phyloP scores from a whole-genome alignment of 768 basidiomycete species.

The Mycena floridula region DNA sequence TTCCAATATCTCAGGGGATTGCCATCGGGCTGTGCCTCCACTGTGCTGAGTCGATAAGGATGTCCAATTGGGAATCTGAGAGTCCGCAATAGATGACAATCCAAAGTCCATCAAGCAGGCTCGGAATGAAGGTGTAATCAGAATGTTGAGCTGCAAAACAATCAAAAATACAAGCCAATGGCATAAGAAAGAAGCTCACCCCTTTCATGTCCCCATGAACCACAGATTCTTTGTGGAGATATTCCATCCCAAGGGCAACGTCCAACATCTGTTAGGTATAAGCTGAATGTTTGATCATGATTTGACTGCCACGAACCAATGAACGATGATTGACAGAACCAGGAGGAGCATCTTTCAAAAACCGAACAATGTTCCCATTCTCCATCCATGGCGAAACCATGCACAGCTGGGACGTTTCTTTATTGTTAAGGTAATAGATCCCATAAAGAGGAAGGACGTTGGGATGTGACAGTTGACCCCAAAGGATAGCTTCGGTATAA shows the following conservation, averaged over 20 bases:
- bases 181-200: conserved; percentile 4
- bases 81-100: conserved; percentile 1
- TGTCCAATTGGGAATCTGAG: neutral
- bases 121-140: neutral
- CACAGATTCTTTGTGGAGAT: conserved; percentile 9
- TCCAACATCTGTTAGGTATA: conserved; percentile 5
- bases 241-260: conserved; percentile 7
- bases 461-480: conserved; percentile 14
- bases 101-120: conserved; percentile 7
- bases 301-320: conserved; percentile 1
- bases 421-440: conserved; percentile 7
- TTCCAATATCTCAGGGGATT: neutral
- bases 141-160: conserved; percentile 1
- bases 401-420: conserved; percentile 9
- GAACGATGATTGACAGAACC: neutral
- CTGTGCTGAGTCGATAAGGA: neutral
- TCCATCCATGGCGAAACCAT: conserved; percentile 2
- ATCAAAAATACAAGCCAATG: neutral
- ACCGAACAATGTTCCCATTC: conserved; percentile 9
- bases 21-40: conserved; percentile 4
- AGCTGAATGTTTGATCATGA: neutral
- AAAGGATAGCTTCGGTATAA: conserved; percentile 11
- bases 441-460: conserved; percentile 11
- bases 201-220: conserved; percentile 16
- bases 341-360: conserved; percentile 1